These are phyloP conservation scores for Epichloe festucae DNA, from an alignment of 2,329 filamentous ascomycete genomes.

Conservation along the genomic window DNA sequence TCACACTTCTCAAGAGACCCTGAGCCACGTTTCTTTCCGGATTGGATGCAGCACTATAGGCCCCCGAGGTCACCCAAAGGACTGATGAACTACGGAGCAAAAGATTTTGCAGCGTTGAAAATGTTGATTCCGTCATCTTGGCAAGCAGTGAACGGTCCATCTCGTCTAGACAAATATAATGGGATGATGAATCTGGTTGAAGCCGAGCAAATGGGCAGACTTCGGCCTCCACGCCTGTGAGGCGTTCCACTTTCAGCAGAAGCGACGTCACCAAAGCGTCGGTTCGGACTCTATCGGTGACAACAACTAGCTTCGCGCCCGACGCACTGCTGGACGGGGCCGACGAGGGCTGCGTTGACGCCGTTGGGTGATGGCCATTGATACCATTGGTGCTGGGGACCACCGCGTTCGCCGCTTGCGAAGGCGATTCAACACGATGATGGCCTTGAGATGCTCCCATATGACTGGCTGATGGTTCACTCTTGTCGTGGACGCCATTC, in stretches of 20 bases:
- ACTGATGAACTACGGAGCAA: slow-evolving; percentile 22
- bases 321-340: too few relatives aligned
- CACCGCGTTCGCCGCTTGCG: background rate
- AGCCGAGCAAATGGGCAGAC: slow-evolving; percentile 10
- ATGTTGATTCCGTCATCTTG: slow-evolving; percentile 23
- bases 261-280: slow-evolving; percentile 12
- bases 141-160: slow-evolving; percentile 30
- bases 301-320: slow-evolving; percentile 9
- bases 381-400: background rate
- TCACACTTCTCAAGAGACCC: slow-evolving; percentile 31
- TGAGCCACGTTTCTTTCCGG: slow-evolving; percentile 31
- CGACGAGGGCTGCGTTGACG: background rate
- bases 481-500: background rate
- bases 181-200: slow-evolving; percentile 6
- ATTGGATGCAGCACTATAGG: slow-evolving; percentile 21
- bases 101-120: slow-evolving; percentile 23
- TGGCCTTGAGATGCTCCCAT: background rate
- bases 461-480: background rate
- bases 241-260: background rate
- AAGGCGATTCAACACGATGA: background rate
- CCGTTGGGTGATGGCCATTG: background rate
- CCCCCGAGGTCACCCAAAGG: slow-evolving; percentile 28
- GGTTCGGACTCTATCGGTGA: slow-evolving; percentile 11
- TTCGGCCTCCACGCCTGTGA: slow-evolving; percentile 9
- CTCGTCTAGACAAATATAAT: slow-evolving; percentile 30